Evolutionary conservation across 257 asterid species (phyloP).

Genomic region (Solanum infundibuliforme): DNA sequence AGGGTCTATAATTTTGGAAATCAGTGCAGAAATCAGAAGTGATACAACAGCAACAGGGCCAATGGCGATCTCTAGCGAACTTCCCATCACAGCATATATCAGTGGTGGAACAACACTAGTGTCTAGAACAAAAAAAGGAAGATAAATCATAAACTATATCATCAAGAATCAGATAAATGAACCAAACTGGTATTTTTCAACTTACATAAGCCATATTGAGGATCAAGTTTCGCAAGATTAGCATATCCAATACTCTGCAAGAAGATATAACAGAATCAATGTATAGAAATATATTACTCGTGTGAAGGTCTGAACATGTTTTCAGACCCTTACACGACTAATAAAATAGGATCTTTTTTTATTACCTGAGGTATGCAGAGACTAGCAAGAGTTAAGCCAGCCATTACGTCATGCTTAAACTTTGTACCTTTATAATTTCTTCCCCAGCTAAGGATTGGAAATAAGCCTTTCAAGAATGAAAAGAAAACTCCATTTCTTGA

Average conservation of each 20-base stretch:
- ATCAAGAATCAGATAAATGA: slow-evolving; percentile 12
- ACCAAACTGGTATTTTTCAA: not conserved
- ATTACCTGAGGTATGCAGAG: slow-evolving; percentile 82
- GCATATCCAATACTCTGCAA: slow-evolving; percentile 86
- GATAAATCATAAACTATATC: not conserved
- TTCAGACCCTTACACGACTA: not conserved
- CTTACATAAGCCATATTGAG: slow-evolving; percentile 84
- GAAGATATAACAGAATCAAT: not conserved
- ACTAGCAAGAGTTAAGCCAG: slow-evolving; percentile 87
- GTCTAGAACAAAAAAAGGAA: slow-evolving; percentile 3
- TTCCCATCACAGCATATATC: slow-evolving; percentile 30
- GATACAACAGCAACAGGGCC: slow-evolving; percentile 38
- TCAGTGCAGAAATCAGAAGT: slow-evolving; percentile 14
- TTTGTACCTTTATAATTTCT: slow-evolving; percentile 40
- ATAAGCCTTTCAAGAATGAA: slow-evolving; percentile 37
- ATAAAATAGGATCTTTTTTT: not conserved
- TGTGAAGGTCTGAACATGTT: not conserved
- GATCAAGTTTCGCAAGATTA: slow-evolving; percentile 75
- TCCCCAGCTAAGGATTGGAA: slow-evolving; percentile 78
- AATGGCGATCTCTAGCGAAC: slow-evolving; percentile 23
- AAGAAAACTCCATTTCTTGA: slow-evolving; percentile 9
- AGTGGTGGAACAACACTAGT: slow-evolving; percentile 32
- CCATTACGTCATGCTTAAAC: slow-evolving; percentile 67
- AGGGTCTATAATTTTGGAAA: slow-evolving; percentile 22
- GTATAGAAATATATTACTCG: not conserved